Evolutionary conservation across 106 monocot species (phyloP).

Genomic region (Alisma plantagoaquatica): DNA sequence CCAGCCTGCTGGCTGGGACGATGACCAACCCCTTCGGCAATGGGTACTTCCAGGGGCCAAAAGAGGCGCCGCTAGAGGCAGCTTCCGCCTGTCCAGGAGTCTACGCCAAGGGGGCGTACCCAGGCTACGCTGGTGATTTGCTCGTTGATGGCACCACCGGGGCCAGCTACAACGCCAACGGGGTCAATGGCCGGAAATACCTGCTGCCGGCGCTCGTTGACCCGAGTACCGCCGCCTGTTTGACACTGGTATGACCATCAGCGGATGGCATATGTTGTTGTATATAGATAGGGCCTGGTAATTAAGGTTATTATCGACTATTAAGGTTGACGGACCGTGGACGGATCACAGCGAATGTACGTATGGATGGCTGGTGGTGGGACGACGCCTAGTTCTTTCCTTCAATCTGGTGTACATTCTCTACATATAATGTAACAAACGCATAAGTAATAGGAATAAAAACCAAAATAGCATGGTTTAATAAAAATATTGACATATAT

Average conservation of each 20-base stretch:
- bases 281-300: no score
- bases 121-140: conserved; percentile 64
- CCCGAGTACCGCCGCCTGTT: conserved; percentile 44
- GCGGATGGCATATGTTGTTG: no score
- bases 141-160: conserved; percentile 45
- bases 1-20: conserved; percentile 44
- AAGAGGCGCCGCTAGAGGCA: conserved; percentile 64
- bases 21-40: conserved; percentile 66
- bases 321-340: no score
- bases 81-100: conserved; percentile 60
- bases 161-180: conserved; percentile 62
- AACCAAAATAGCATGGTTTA: no score
- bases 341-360: no score
- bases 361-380: no score
- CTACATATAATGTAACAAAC: no score
- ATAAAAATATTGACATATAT: no score
- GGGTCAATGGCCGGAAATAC: conserved; percentile 50
- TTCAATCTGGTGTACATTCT: no score
- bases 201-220: conserved; percentile 49
- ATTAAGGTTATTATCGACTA: no score
- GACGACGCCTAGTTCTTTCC: no score
- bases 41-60: conserved; percentile 58
- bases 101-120: conserved; percentile 64
- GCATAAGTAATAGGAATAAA: no score
- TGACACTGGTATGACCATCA: conserved; percentile 49